Evolutionary conservation across 2,329 filamentous ascomycete genomes (phyloP), one percentile per base, ranked within the genome.

Genomic region (Fonsecaea monophora): DNA sequence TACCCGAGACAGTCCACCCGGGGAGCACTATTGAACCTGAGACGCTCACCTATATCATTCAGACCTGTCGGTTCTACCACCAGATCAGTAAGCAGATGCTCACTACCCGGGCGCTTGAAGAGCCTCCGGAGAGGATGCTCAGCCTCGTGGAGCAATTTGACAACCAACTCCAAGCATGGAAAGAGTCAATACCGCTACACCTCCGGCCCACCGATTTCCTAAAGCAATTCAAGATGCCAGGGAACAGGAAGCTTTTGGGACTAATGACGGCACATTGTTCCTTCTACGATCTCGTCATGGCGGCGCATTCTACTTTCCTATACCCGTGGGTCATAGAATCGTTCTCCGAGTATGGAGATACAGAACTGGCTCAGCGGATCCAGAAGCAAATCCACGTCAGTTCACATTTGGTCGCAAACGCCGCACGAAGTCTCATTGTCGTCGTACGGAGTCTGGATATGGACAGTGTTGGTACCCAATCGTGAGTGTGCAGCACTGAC

Each of bases 351-450:
- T 37, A 10, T n/a, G n/a, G 42, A 35, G 53, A 62, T 18, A 12
- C 50, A 2, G 38, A 42, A 2, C 35, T 56, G 15, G 32, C 32
- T 32, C 15, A 2, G 3, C 12, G 9, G 13, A 18, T 62, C 48
- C 35, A 30, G 13, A 35, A 34, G 13, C 60, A 62, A 25, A 42
- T 56, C n/a, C 30, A 30, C 13, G 37, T 12, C 10, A 62, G 60
- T 35, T 55, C 60, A 13, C 50, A 62, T 1, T 13, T 34, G 10
- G 35, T 62, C 4, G 60, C 60, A 40, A 42, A 55, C 21, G 60
- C 50, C 25, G 25, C 60, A 8, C 60, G 60, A 10, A 62, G 37
- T 56, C 32, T 62, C 18, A 62, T 62, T 45, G 32, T 62, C 48
- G 48, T 56, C 18, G 32, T 32, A 18, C 42, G 60, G 30, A 55